Percentiles rank a stretch among this genome's conserved stretches.
These are phyloP conservation scores for Gamsiella multidivaricata DNA, from an alignment of 192 early-diverging fungal genomes.

Conservation along the genomic window DNA sequence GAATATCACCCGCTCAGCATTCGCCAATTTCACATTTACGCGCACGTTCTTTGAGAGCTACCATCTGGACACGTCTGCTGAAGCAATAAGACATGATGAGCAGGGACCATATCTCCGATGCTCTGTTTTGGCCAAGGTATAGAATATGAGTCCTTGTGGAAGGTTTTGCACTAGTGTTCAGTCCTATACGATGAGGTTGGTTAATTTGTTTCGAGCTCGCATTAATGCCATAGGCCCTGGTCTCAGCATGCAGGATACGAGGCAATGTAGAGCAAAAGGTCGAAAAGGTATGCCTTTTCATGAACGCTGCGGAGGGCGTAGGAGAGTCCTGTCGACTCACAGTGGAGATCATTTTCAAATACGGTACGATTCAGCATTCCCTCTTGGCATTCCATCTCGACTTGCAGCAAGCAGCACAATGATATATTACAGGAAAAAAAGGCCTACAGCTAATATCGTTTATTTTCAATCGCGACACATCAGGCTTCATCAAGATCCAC, in stretches of 20 bases:
- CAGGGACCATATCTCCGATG: slow-evolving; percentile 39
- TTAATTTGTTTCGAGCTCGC: not conserved
- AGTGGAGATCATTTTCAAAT: slow-evolving; percentile 41
- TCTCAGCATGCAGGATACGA: slow-evolving; percentile 39
- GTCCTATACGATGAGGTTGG: not conserved
- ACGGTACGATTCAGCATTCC: slow-evolving; percentile 13
- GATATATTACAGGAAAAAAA: no score
- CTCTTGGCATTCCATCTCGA: no score
- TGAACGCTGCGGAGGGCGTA: slow-evolving; percentile 45
- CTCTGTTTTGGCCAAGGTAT: slow-evolving; percentile 37
- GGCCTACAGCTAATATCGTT: not conserved
- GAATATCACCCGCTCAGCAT: slow-evolving; percentile 76
- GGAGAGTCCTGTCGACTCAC: slow-evolving; percentile 44
- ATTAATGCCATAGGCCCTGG: slow-evolving; percentile 24
- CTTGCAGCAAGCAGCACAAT: no score
- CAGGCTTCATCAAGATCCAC: slow-evolving; percentile 53
- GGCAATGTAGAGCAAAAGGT: slow-evolving; percentile 44
- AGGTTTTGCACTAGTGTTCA: no score
- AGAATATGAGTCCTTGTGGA: not conserved
- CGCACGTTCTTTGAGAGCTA: slow-evolving; percentile 76
- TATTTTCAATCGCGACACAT: not conserved
- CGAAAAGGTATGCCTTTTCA: slow-evolving; percentile 33
- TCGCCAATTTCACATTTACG: slow-evolving; percentile 65
- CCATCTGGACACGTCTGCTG: slow-evolving; percentile 40
- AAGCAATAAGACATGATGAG: slow-evolving; percentile 23